A percentile compares a stretch with the other conserved stretches of the same genome.
Conservation (phyloP, 768 basidiomycete species). For the Erythrobasidium yunnanense region DNA sequence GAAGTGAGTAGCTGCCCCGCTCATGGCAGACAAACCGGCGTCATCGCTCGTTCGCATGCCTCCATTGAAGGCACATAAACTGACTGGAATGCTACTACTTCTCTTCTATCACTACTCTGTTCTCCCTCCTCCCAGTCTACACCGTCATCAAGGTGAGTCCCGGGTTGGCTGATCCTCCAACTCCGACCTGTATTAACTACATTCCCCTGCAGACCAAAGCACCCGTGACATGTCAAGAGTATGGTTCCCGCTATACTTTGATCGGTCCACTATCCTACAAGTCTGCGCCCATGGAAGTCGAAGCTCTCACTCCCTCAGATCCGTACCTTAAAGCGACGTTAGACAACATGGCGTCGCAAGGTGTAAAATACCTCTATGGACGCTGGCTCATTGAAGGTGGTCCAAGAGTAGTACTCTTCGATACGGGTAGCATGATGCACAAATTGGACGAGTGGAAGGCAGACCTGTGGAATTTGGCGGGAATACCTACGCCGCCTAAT, state of each 20-base stretch:
- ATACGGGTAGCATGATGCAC: conserved; percentile 75
- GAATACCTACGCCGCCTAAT: conserved; percentile 89
- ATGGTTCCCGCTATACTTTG: conserved; percentile 85
- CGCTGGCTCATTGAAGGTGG: conserved; percentile 97
- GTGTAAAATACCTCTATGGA: conserved; percentile 88
- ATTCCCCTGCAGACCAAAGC: conserved; percentile 99
- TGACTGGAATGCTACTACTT: not conserved
- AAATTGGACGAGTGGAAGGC: conserved; percentile 97
- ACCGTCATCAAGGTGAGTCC: conserved; percentile 26
- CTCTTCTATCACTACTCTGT: not conserved
- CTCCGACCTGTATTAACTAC: conserved; percentile 98
- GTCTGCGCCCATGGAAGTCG: conserved; percentile 97
- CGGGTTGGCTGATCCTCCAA: conserved; percentile 60
- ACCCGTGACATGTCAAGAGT: conserved; percentile 92
- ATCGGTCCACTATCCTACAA: conserved; percentile 98
- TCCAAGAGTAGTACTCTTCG: conserved; percentile 87
- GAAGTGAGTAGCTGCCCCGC: conserved; percentile 20
- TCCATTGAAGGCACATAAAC: not conserved
- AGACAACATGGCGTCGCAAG: conserved; percentile 71
- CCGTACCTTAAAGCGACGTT: conserved; percentile 59
- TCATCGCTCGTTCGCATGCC: not conserved
- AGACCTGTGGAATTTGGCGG: conserved; percentile 95
- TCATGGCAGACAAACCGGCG: too few relatives aligned
- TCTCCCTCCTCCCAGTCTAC: conserved; percentile 8
- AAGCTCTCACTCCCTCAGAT: conserved; percentile 63